These are phyloP conservation scores for Heterobasidion occidentale DNA, from an alignment of 1,284 basidiomycete species.

Conservation along the genomic window DNA sequence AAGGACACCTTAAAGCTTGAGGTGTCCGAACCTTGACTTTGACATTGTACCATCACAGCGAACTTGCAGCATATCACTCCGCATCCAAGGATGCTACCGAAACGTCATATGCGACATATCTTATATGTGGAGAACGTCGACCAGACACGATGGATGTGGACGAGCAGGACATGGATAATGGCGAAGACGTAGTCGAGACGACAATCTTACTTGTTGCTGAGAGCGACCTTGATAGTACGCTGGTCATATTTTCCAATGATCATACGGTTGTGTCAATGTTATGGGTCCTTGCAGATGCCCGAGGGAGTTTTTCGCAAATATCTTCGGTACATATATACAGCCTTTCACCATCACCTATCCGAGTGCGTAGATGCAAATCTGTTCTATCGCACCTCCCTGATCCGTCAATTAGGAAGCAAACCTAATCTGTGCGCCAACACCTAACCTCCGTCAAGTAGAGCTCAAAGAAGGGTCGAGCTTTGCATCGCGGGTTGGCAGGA, in stretches of 20 bases:
- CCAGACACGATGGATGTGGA: constrained; percentile 6
- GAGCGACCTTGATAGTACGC: constrained; percentile 3
- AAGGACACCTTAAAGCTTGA: neutral
- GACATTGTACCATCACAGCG: neutral
- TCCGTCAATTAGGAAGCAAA: neutral
- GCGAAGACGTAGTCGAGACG: constrained; percentile 1
- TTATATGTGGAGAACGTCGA: constrained; percentile 5
- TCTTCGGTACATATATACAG: constrained; percentile 1
- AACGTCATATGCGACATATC: constrained; percentile 2
- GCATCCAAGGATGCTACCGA: neutral
- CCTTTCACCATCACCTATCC: constrained; percentile 5
- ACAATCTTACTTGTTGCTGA: constrained; percentile 1
- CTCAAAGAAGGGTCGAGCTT: neutral
- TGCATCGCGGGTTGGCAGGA: neutral
- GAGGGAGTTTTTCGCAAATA: neutral
- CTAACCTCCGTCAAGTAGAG: neutral
- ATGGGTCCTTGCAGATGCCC: neutral
- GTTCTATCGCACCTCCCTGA: neutral
- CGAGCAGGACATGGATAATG: constrained; percentile 5
- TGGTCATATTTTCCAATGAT: neutral
- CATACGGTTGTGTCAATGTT: neutral
- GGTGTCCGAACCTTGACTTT: neutral
- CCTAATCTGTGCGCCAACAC: constrained; percentile 3
- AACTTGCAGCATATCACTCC: constrained; percentile 3
- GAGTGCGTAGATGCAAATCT: neutral